Conservation (phyloP, 441 rosid genomes). For the Gossypium schwendimanii region DNA sequence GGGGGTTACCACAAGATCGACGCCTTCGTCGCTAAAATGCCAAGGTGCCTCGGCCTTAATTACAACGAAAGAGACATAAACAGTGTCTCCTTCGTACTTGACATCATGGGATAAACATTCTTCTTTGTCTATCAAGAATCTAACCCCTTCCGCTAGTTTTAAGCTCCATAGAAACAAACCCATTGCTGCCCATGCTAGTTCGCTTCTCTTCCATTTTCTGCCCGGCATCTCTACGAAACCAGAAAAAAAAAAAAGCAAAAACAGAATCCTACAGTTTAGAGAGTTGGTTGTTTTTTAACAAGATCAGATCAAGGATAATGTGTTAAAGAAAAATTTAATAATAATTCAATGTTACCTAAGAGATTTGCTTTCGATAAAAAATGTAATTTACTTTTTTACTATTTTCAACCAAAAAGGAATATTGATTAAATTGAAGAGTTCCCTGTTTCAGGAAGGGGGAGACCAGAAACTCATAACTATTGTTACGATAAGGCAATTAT, state of each 20-base stretch:
- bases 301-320: background rate
- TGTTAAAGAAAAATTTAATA: background rate
- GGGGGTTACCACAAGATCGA: conserved; percentile 53
- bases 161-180: conserved; percentile 25
- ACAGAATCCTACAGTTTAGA: background rate
- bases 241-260: background rate
- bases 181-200: conserved; percentile 19
- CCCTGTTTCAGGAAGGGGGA: background rate
- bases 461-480: background rate
- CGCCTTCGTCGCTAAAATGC: conserved; percentile 50
- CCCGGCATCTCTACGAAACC: background rate
- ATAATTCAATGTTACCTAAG: background rate
- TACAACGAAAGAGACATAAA: conserved; percentile 65
- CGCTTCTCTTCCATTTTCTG: background rate
- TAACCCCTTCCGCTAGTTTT: conserved; percentile 37
- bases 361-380: background rate
- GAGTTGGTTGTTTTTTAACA: background rate
- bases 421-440: background rate
- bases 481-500: too few species aligned
- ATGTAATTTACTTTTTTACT: background rate
- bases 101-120: conserved; percentile 70
- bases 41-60: conserved; percentile 54
- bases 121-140: conserved; percentile 66
- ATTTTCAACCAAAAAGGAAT: background rate
- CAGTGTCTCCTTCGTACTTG: conserved; percentile 53